Conservation (phyloP, 2,329 filamentous ascomycete species). For the Talaromyces albobiverticillius region DNA sequence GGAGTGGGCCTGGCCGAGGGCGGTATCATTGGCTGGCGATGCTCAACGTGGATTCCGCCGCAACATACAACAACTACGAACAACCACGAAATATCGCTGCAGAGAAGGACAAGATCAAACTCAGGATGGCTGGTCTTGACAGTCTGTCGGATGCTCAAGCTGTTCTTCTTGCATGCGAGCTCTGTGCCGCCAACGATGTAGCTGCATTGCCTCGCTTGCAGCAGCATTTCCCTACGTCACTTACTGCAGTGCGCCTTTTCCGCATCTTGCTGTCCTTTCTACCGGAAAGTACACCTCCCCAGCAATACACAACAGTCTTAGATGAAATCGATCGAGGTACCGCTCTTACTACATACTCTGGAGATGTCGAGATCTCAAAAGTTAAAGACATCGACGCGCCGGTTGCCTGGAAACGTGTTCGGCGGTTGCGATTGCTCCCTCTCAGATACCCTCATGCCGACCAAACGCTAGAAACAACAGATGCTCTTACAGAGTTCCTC, state of each 20-base stretch:
- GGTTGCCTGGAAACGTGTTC: constrained; percentile 52
- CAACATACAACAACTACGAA: not conserved
- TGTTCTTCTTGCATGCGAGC: constrained; percentile 56
- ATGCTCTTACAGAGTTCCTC: constrained; percentile 55
- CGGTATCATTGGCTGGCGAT: constrained; percentile 9
- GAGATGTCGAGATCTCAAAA: constrained; percentile 44
- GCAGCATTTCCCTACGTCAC: constrained; percentile 44
- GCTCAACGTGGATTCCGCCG: constrained; percentile 18
- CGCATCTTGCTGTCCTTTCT: constrained; percentile 61
- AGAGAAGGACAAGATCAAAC: not conserved
- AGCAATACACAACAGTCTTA: constrained; percentile 48
- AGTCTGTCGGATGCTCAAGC: constrained; percentile 55
- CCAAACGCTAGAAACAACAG: constrained; percentile 42
- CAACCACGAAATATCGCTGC: not conserved
- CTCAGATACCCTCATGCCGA: constrained; percentile 47
- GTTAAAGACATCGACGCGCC: constrained; percentile 49
- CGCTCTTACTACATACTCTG: constrained; percentile 20
- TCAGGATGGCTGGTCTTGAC: constrained; percentile 34
- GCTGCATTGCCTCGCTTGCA: constrained; percentile 51
- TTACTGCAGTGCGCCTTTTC: constrained; percentile 53
- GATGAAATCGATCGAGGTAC: constrained; percentile 44
- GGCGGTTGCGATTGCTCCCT: constrained; percentile 50
- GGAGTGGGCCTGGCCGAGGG: not conserved
- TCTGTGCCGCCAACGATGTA: constrained; percentile 55
- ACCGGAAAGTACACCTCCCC: constrained; percentile 56